Conservation (phyloP, 768 basidiomycete species). For the Naganishia onofrii region DNA sequence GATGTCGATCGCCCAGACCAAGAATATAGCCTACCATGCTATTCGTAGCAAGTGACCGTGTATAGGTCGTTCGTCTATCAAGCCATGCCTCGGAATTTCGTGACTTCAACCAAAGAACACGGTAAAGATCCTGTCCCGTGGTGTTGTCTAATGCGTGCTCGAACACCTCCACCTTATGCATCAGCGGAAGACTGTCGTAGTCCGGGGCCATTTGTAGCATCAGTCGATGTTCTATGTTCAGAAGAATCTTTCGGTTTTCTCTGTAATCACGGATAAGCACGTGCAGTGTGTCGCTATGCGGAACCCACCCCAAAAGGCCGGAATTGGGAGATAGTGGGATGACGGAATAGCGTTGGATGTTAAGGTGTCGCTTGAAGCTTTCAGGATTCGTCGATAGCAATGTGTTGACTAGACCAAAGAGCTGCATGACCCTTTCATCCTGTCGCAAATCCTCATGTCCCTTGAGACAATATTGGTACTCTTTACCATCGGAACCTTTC, state of each 20-base stretch:
- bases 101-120: slow-evolving; percentile 94
- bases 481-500: slow-evolving; percentile 85
- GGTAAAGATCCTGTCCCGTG: slow-evolving; percentile 94
- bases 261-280: slow-evolving; percentile 94
- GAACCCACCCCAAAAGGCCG: slow-evolving; percentile 91
- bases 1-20: slow-evolving; percentile 95
- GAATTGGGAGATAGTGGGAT: slow-evolving; percentile 94
- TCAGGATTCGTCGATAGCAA: slow-evolving; percentile 86
- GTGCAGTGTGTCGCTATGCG: slow-evolving; percentile 91
- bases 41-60: slow-evolving; percentile 89
- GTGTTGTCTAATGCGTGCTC: slow-evolving; percentile 98
- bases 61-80: slow-evolving; percentile 91
- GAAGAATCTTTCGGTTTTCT: slow-evolving; percentile 89
- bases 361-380: slow-evolving; percentile 91
- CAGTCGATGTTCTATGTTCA: slow-evolving; percentile 97
- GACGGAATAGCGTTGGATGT: slow-evolving; percentile 87
- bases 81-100: slow-evolving; percentile 95
- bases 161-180: slow-evolving; percentile 99
- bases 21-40: slow-evolving; percentile 99
- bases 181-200: slow-evolving; percentile 85
- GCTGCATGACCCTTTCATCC: slow-evolving; percentile 98
- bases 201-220: slow-evolving; percentile 99
- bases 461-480: slow-evolving; percentile 89
- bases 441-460: slow-evolving; percentile 98
- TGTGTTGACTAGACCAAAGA: slow-evolving; percentile 95